phyloP scores from a whole-genome alignment of 257 asterid species.

The Mitragyna speciosa region DNA sequence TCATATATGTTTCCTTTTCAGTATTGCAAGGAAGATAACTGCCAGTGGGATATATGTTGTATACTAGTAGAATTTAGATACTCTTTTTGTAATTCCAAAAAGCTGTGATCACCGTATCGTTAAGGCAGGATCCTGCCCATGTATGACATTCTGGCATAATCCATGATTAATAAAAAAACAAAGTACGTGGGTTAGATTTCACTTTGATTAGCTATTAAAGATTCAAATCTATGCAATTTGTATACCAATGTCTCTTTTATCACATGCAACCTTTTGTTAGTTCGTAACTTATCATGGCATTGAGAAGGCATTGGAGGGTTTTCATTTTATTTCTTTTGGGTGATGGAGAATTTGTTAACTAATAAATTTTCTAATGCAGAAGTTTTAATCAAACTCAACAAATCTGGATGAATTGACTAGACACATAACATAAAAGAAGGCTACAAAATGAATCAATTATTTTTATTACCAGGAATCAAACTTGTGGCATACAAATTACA shows the following conservation, averaged over 20 bases:
- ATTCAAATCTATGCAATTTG: slow-evolving; percentile 23
- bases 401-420: not conserved
- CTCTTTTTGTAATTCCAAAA: slow-evolving; percentile 5
- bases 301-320: not conserved
- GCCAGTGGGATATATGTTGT: not conserved
- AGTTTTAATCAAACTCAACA: not conserved
- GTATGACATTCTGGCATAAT: slow-evolving; percentile 39
- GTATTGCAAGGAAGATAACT: slow-evolving; percentile 32
- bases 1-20: slow-evolving; percentile 45
- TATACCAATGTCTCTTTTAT: slow-evolving; percentile 24
- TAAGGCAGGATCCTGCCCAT: slow-evolving; percentile 54
- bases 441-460: not conserved
- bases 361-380: no score
- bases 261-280: slow-evolving; percentile 37
- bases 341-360: not conserved
- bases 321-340: not conserved
- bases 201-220: slow-evolving; percentile 35
- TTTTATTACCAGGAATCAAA: not conserved
- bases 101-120: slow-evolving; percentile 38
- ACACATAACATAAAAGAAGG: not conserved
- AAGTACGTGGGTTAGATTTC: slow-evolving; percentile 36
- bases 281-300: slow-evolving; percentile 26
- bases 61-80: slow-evolving; percentile 21
- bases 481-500: not conserved
- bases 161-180: slow-evolving; percentile 35